Evolutionary conservation across 495 filamentous ascomycete genomes (phyloP).

Genomic region (Podospora bellae-mahoneyi): DNA sequence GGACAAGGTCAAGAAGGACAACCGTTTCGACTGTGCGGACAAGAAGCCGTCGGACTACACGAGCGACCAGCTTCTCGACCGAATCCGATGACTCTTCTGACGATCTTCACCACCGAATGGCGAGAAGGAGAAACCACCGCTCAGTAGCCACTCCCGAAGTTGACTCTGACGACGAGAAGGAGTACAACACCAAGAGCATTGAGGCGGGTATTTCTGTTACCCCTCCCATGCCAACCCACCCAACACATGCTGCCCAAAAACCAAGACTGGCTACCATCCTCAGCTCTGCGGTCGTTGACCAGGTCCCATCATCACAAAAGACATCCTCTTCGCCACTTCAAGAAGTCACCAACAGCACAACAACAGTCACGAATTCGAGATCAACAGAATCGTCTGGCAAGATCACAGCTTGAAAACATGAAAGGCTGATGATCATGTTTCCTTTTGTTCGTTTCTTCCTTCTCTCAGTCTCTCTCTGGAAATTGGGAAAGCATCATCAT

Average conservation of each 20-base stretch:
- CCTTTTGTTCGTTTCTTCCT: constrained; percentile 8
- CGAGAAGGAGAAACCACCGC: constrained; percentile 26
- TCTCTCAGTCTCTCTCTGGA: neutral
- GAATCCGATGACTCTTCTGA: constrained; percentile 37
- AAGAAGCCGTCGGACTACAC: constrained; percentile 30
- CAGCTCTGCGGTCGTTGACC: constrained; percentile 27
- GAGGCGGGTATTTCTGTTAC: constrained; percentile 10
- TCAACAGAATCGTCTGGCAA: neutral
- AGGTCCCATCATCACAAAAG: constrained; percentile 7
- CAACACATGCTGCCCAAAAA: constrained; percentile 30
- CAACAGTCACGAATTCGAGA: neutral
- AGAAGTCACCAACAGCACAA: constrained; percentile 12
- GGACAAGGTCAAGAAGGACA: constrained; percentile 27
- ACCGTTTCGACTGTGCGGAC: constrained; percentile 31
- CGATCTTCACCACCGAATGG: constrained; percentile 17
- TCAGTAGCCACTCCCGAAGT: constrained; percentile 20
- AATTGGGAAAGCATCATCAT: constrained; percentile 1
- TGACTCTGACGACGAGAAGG: constrained; percentile 31
- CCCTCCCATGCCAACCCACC: constrained; percentile 14
- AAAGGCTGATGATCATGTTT: neutral
- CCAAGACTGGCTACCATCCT: constrained; percentile 37
- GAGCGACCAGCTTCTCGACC: constrained; percentile 37
- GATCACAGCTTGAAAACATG: neutral
- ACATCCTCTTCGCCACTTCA: constrained; percentile 8
- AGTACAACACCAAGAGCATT: constrained; percentile 23